phyloP scores from a whole-genome alignment of 2,329 filamentous ascomycete genomes.

The Phialemoniopsis sp. region DNA sequence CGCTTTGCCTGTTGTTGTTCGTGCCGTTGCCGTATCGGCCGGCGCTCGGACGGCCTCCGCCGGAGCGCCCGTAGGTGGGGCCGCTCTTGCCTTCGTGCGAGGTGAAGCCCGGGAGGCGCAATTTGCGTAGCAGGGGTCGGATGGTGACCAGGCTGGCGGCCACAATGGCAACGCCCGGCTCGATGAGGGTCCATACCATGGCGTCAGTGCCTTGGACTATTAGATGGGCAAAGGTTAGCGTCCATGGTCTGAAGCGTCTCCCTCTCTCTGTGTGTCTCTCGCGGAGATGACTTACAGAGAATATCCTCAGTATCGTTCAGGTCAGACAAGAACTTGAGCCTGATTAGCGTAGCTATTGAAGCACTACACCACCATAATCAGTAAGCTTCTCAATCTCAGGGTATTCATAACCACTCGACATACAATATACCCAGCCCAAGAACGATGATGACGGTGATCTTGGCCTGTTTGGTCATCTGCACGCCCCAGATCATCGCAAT shows the following conservation, averaged over 20 bases:
- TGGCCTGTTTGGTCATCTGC: conserved; percentile 47
- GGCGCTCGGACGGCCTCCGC: conserved; percentile 8
- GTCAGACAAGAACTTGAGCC: conserved; percentile 42
- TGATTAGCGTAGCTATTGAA: conserved; percentile 49
- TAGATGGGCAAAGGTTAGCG: neutral
- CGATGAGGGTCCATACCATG: conserved; percentile 54
- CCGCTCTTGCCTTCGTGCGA: conserved; percentile 26
- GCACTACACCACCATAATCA: conserved; percentile 26
- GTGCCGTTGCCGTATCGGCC: neutral
- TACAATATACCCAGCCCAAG: conserved; percentile 47
- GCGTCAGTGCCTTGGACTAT: conserved; percentile 44
- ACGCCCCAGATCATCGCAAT: conserved; percentile 52
- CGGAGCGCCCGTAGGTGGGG: conserved; percentile 22
- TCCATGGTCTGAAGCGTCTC: neutral
- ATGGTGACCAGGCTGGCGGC: conserved; percentile 52
- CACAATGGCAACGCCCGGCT: conserved; percentile 50
- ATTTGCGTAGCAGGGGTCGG: conserved; percentile 46
- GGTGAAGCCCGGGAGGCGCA: conserved; percentile 41
- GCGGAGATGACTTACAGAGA: conserved; percentile 33
- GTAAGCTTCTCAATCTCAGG: no score
- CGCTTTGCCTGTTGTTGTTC: neutral
- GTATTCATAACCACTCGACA: no score
- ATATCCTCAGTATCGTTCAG: conserved; percentile 40
- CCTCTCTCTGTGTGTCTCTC: neutral
- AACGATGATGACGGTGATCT: conserved; percentile 45